Evolutionary conservation across 192 early-diverging fungal genomes (phyloP).

Genomic region (Podila minutissima): DNA sequence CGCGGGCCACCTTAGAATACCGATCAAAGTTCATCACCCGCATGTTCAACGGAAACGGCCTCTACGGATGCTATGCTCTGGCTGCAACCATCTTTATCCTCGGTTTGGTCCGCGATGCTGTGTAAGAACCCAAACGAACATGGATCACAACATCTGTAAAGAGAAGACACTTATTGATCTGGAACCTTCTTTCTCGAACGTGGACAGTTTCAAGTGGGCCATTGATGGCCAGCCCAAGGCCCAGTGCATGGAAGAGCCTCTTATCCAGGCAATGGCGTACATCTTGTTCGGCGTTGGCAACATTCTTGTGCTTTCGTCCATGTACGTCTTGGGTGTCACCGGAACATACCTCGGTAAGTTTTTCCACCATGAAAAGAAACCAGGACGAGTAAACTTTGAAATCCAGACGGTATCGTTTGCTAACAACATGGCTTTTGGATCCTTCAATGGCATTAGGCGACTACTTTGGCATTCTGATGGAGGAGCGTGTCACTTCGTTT

Average conservation of each 20-base stretch:
- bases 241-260: conserved; percentile 54
- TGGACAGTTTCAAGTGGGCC: conserved; percentile 70
- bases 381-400: neutral
- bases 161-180: neutral
- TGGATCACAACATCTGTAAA: neutral
- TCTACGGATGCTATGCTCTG: conserved; percentile 83
- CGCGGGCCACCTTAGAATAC: conserved; percentile 67
- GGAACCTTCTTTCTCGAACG: neutral
- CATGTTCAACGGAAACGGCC: conserved; percentile 72
- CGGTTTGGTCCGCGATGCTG: conserved; percentile 83
- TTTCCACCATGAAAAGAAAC: neutral
- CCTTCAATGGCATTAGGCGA: conserved; percentile 68
- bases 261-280: conserved; percentile 59
- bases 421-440: neutral
- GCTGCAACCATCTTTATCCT: conserved; percentile 83
- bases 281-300: conserved; percentile 71
- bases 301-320: conserved; percentile 83
- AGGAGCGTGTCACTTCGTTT: conserved; percentile 84
- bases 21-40: conserved; percentile 74
- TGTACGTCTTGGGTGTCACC: conserved; percentile 87
- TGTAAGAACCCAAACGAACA: conserved; percentile 52
- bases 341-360: conserved; percentile 87
- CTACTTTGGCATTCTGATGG: conserved; percentile 95
- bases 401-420: neutral
- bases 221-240: conserved; percentile 74